A percentile compares a stretch with the other conserved stretches of the same genome.
Evolutionary conservation across 1,284 basidiomycete species (phyloP).

Genomic region (Microbotryum violaceum): DNA sequence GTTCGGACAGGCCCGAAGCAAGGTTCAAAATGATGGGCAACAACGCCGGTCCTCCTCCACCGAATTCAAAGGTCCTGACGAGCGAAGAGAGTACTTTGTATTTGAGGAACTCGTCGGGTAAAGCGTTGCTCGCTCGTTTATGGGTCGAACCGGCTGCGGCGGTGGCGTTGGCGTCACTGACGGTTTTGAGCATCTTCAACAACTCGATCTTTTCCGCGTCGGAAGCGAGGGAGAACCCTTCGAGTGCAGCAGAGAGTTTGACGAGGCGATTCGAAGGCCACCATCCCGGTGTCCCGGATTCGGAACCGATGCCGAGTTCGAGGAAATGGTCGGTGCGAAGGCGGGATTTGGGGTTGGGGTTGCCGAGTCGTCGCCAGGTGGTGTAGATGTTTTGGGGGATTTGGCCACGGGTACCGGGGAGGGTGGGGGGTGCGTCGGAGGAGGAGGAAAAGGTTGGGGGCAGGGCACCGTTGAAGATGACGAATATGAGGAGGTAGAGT

Average conservation of each 20-base stretch:
- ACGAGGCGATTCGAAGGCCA: slow-evolving; percentile 78
- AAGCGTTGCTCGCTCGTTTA: slow-evolving; percentile 46
- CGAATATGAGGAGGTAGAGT: slow-evolving; percentile 73
- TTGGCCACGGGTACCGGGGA: slow-evolving; percentile 53
- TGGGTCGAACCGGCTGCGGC: background rate
- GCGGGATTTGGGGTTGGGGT: slow-evolving; percentile 74
- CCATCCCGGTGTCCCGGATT: slow-evolving; percentile 60
- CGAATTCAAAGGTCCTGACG: slow-evolving; percentile 72
- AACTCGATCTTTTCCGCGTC: slow-evolving; percentile 72
- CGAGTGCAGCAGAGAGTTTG: slow-evolving; percentile 74
- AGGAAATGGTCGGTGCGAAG: slow-evolving; percentile 69
- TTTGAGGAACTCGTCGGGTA: slow-evolving; percentile 80
- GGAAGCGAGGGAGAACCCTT: slow-evolving; percentile 73
- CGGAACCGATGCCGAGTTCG: slow-evolving; percentile 53
- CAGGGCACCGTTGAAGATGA: slow-evolving; percentile 72
- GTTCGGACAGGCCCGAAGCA: slow-evolving; percentile 52
- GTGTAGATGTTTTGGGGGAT: slow-evolving; percentile 73
- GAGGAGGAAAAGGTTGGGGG: slow-evolving; percentile 53
- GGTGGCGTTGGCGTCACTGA: slow-evolving; percentile 5
- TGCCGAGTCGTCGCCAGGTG: slow-evolving; percentile 76
- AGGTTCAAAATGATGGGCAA: slow-evolving; percentile 70
- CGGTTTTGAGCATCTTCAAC: slow-evolving; percentile 48
- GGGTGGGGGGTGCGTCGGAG: slow-evolving; percentile 61
- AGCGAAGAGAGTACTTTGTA: slow-evolving; percentile 82
- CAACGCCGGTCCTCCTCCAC: slow-evolving; percentile 53